Conservation (phyloP, 768 basidiomycete species). For the Mycena latifolia region DNA sequence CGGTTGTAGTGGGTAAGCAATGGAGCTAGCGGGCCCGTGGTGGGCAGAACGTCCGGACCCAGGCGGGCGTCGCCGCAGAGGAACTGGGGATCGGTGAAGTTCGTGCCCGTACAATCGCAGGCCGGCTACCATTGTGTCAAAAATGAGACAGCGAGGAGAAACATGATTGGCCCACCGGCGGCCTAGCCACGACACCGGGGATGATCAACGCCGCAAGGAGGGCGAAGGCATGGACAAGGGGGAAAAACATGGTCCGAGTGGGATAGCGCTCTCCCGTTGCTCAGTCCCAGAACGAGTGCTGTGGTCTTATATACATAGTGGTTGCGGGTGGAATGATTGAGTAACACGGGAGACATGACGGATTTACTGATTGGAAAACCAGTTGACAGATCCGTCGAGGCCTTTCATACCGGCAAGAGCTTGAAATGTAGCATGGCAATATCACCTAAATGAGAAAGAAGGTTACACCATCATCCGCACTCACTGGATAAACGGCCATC, state of each 20-base stretch:
- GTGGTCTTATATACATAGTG: constrained; percentile 8
- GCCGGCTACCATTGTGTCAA: background rate
- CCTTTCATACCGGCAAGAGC: background rate
- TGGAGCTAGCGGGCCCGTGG: background rate
- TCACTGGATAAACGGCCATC: background rate
- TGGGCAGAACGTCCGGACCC: background rate
- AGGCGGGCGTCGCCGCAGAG: constrained; percentile 13
- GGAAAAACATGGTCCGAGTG: constrained; percentile 1
- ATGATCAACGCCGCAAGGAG: background rate
- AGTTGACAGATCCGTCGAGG: too few relatives aligned
- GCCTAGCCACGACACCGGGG: background rate
- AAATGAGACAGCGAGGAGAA: constrained; percentile 1
- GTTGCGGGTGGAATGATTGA: background rate
- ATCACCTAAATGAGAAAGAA: background rate
- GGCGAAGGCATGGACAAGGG: background rate
- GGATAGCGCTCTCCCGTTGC: background rate
- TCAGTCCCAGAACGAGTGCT: constrained; percentile 2
- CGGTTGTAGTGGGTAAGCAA: constrained; percentile 8
- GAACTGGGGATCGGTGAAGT: background rate
- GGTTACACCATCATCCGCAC: background rate
- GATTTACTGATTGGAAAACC: background rate
- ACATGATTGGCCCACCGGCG: background rate
- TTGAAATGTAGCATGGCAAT: background rate
- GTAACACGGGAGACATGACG: background rate
- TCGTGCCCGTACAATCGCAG: constrained; percentile 7